Conservation (phyloP, 352 stramenopile species). For the Pythium brassicae region DNA sequence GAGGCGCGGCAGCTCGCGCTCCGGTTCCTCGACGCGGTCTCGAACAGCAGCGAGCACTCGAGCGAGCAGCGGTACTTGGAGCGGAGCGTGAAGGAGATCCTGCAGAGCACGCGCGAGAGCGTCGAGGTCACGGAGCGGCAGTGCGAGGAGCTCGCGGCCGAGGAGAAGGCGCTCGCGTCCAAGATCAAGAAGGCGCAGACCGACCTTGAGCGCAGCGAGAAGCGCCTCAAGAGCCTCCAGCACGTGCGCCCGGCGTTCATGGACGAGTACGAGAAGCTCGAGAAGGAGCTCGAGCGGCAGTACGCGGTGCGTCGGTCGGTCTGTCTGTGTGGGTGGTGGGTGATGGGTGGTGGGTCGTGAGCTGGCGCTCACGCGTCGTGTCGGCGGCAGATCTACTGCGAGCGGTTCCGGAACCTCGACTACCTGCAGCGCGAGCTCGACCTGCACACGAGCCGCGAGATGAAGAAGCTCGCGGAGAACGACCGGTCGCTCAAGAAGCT, state of each 20-base stretch:
- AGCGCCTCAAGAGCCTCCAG: constrained; percentile 90
- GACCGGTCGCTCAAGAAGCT: constrained; percentile 89
- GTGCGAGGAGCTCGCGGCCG: constrained; percentile 88
- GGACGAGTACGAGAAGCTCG: constrained; percentile 97
- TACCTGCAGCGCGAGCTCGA: constrained; percentile 95
- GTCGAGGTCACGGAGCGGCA: constrained; percentile 85
- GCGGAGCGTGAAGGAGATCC: constrained; percentile 67
- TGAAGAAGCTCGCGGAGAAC: constrained; percentile 86
- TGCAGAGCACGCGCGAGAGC: constrained; percentile 79
- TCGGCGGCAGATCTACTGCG: constrained; percentile 74
- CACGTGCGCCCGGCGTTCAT: constrained; percentile 94
- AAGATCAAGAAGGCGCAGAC: constrained; percentile 94
- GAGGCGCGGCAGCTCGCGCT: constrained; percentile 79
- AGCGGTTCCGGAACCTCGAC: constrained; percentile 95
- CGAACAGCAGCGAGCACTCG: constrained; percentile 78
- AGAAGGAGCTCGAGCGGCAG: constrained; percentile 94
- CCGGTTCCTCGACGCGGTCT: constrained; percentile 90
- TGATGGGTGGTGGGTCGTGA: no score
- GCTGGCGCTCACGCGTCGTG: neutral
- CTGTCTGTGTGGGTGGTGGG: neutral
- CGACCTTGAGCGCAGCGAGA: constrained; percentile 95
- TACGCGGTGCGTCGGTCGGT: constrained; percentile 68
- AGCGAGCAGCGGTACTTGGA: constrained; percentile 88
- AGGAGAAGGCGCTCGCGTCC: constrained; percentile 86
- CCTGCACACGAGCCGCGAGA: constrained; percentile 80